Conservation (phyloP, 1,139 yeast species). For the Kodamaea sp. region DNA sequence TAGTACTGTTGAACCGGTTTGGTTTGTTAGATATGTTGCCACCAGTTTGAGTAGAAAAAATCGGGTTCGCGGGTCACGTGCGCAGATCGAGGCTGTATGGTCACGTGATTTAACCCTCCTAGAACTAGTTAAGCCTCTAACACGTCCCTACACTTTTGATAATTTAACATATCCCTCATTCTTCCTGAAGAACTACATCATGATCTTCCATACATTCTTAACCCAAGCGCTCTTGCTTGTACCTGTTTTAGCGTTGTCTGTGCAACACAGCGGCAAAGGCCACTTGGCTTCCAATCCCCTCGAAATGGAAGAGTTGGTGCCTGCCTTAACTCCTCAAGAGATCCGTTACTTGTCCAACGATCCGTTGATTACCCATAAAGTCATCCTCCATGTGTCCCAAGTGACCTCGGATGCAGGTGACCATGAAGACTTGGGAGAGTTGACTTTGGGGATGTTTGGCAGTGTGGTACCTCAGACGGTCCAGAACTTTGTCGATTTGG, state of each 20-base stretch:
- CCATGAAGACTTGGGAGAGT: slow-evolving; percentile 13
- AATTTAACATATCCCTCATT: no score
- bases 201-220: no score
- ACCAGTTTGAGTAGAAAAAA: no score
- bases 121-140: no score
- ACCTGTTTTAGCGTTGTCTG: neutral
- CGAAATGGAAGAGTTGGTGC: slow-evolving; percentile 4
- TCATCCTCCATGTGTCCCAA: slow-evolving; percentile 14
- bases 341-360: slow-evolving; percentile 13
- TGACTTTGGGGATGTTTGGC: slow-evolving; percentile 25
- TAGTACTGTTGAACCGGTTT: no score
- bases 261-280: neutral
- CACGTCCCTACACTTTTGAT: no score
- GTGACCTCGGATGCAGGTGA: slow-evolving; percentile 2
- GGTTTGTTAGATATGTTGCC: no score
- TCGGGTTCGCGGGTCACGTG: no score
- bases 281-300: neutral
- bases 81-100: no score
- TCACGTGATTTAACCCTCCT: no score
- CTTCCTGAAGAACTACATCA: no score
- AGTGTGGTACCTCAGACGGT: slow-evolving; percentile 39
- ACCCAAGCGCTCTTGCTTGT: neutral
- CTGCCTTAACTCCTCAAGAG: slow-evolving; percentile 13
- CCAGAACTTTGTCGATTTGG: slow-evolving; percentile 35
- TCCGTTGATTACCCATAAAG: slow-evolving; percentile 17